A percentile compares a stretch with the other conserved stretches of the same genome.
phyloP scores from a whole-genome alignment of 805 yeast species.

The Yarrowia divulgata region DNA sequence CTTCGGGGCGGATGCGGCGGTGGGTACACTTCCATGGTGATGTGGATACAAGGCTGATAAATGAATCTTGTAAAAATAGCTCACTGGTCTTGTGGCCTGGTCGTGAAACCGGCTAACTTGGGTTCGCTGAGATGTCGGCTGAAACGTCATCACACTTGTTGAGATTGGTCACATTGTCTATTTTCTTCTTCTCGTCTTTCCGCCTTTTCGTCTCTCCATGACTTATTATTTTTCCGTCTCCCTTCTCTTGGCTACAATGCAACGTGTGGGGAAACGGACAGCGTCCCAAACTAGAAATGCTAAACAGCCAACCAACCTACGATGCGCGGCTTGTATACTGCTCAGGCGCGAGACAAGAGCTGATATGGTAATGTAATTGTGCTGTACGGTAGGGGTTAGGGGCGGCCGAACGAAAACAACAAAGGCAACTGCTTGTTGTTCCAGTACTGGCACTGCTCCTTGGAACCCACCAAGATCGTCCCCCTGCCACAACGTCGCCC shows the following conservation, averaged over 20 bases:
- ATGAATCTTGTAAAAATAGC: neutral
- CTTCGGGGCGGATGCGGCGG: neutral
- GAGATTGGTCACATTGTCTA: too few relatives aligned
- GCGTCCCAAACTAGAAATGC: constrained; percentile 25
- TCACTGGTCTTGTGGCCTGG: neutral
- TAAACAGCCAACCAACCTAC: constrained; percentile 17
- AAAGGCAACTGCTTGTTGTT: too few relatives aligned
- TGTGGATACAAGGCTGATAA: too few relatives aligned
- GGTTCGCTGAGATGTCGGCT: too few relatives aligned
- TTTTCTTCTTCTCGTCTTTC: too few relatives aligned
- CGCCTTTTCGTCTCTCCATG: neutral
- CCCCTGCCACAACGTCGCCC: too few relatives aligned
- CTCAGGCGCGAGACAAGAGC: constrained; percentile 18
- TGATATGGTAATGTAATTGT: constrained; percentile 13
- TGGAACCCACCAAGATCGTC: too few relatives aligned
- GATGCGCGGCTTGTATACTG: constrained; percentile 28
- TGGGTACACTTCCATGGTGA: neutral
- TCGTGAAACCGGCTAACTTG: neutral
- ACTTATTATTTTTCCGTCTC: neutral
- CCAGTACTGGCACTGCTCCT: too few relatives aligned
- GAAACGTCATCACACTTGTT: too few relatives aligned
- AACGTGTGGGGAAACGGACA: constrained; percentile 34
- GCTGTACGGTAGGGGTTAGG: neutral
- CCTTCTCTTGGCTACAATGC: constrained; percentile 12
- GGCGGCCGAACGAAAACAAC: neutral